Conservation (phyloP, 2,329 filamentous ascomycete genomes). For the Trichoderma afroharzianum region DNA sequence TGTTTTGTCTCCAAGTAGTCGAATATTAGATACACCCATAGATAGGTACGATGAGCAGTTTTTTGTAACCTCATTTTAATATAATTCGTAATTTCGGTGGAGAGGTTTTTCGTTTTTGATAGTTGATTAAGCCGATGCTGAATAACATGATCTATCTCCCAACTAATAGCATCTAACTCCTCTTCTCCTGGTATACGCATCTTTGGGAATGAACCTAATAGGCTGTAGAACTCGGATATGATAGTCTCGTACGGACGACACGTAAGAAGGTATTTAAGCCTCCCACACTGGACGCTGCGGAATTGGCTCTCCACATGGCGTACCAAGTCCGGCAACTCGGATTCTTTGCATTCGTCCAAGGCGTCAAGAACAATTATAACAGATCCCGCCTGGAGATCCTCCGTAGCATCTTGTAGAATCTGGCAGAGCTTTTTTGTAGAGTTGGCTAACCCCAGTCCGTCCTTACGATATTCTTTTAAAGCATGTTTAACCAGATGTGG, state of each 20-base stretch:
- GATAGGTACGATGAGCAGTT: constrained; percentile 32
- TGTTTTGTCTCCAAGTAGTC: constrained; percentile 24
- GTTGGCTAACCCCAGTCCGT: constrained; percentile 28
- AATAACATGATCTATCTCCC: constrained; percentile 36
- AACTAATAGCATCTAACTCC: constrained; percentile 32
- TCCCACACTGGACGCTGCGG: neutral
- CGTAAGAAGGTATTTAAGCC: constrained; percentile 36
- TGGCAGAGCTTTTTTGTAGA: constrained; percentile 30
- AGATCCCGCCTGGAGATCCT: constrained; percentile 27
- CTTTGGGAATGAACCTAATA: constrained; percentile 21
- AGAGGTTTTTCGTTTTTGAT: neutral
- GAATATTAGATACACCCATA: constrained; percentile 37
- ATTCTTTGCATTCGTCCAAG: constrained; percentile 27
- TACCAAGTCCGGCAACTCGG: constrained; percentile 24
- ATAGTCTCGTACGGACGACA: constrained; percentile 34
- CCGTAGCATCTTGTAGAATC: constrained; percentile 27
- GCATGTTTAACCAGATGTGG: constrained; percentile 33
- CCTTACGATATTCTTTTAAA: constrained; percentile 22
- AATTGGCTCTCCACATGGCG: neutral
- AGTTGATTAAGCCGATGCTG: constrained; percentile 25
- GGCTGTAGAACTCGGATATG: constrained; percentile 9
- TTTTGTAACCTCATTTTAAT: neutral
- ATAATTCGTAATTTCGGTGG: neutral
- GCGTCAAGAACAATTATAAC: constrained; percentile 38
- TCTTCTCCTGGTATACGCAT: constrained; percentile 36